These are phyloP conservation scores for Dryas integrifolia DNA, from an alignment of 331 rosid species.

Conservation along the genomic window DNA sequence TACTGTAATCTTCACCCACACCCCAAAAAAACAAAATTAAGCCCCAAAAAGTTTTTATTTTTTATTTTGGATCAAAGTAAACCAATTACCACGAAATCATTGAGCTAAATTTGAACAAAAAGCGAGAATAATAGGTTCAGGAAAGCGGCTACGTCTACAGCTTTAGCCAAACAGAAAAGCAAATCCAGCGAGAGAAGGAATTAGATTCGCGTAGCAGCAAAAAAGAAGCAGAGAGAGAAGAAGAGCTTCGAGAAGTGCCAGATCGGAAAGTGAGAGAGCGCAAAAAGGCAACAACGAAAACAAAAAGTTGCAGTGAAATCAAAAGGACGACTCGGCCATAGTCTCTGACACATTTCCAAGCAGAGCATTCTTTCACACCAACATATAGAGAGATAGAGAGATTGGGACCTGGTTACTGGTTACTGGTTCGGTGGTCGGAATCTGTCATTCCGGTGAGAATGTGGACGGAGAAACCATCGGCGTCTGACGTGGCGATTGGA, in stretches of 20 bases:
- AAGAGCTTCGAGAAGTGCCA: conserved; percentile 31
- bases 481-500: conserved; percentile 29
- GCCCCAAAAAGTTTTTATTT: not conserved
- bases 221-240: conserved; percentile 20
- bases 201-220: conserved; percentile 34
- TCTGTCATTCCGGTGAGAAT: conserved; percentile 27
- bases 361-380: not conserved
- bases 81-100: conserved; percentile 5
- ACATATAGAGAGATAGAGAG: conserved; percentile 2
- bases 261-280: conserved; percentile 37
- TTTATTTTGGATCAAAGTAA: not conserved
- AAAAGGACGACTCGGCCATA: conserved; percentile 19
- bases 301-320: conserved; percentile 8
- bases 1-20: not conserved
- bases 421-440: conserved; percentile 3
- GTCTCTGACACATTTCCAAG: conserved; percentile 26
- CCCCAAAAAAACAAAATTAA: not conserved
- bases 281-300: conserved; percentile 10
- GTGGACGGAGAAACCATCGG: conserved; percentile 12
- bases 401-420: conserved; percentile 26
- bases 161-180: conserved; percentile 19
- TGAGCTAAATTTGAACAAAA: conserved; percentile 29
- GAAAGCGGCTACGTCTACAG: conserved; percentile 33
- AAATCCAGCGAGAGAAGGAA: conserved; percentile 38
- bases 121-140: conserved; percentile 27